phyloP scores from a whole-genome alignment of 2,329 filamentous ascomycete genomes.

The Thermochaetoides dissita region DNA sequence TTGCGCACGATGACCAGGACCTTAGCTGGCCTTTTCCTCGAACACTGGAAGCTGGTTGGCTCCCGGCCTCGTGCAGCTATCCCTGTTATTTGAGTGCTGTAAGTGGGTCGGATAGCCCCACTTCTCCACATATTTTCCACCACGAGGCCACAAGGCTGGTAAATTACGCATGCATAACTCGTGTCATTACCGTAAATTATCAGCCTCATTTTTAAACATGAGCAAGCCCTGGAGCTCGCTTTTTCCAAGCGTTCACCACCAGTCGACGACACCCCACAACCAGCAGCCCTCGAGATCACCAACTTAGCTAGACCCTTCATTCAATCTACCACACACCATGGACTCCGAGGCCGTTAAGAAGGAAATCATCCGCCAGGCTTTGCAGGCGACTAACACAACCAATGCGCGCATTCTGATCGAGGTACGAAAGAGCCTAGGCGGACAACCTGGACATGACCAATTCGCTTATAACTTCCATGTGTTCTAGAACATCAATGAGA shows the following conservation, averaged over 20 bases:
- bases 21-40: conserved; percentile 12
- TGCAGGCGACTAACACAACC: conserved; percentile 48
- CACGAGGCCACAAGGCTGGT: neutral
- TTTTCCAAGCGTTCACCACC: no score
- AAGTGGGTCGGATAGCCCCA: neutral
- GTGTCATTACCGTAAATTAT: no score
- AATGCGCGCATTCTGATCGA: conserved; percentile 60
- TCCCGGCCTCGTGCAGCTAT: conserved; percentile 7
- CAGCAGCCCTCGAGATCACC: no score
- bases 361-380: conserved; percentile 51
- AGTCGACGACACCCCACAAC: no score
- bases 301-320: neutral
- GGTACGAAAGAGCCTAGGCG: conserved; percentile 29
- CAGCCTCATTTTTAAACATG: no score
- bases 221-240: no score
- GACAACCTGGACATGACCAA: neutral
- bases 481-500: conserved; percentile 60
- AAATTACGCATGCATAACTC: neutral
- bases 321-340: conserved; percentile 26
- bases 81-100: conserved; percentile 4
- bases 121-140: neutral
- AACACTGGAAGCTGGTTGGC: conserved; percentile 2
- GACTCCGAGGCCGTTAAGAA: conserved; percentile 45
- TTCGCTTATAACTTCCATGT: neutral
- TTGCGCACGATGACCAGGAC: neutral